A percentile compares a stretch with the other conserved stretches of the same genome.
These are phyloP conservation scores for Nephelium lappaceum DNA, from an alignment of 345 rosid genomes.

Conservation along the genomic window DNA sequence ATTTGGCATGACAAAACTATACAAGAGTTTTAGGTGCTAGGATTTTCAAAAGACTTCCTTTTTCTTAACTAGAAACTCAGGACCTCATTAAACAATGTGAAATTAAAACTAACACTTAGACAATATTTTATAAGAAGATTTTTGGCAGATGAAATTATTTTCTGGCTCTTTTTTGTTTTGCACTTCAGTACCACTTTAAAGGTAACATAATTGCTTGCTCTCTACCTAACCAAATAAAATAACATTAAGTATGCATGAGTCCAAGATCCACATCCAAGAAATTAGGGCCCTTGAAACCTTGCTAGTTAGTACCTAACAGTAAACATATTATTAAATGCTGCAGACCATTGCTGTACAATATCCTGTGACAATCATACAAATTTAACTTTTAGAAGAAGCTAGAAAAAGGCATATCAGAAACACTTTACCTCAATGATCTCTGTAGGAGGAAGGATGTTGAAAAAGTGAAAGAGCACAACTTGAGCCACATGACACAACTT, in stretches of 20 bases:
- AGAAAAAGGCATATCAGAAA: too few relatives aligned
- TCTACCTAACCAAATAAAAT: not conserved
- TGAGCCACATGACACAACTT: too few relatives aligned
- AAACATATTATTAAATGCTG: too few relatives aligned
- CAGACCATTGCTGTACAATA: too few relatives aligned
- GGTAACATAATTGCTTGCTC: not conserved
- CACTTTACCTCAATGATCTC: too few relatives aligned
- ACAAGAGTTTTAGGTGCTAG: not conserved
- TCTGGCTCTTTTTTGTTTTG: not conserved
- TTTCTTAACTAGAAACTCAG: not conserved
- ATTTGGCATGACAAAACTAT: not conserved
- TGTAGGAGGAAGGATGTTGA: too few relatives aligned
- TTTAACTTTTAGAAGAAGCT: too few relatives aligned
- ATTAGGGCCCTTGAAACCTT: not conserved
- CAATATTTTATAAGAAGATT: not conserved
- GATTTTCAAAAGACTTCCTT: not conserved
- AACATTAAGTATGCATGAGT: not conserved
- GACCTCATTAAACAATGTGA: not conserved
- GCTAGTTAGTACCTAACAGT: slow-evolving; percentile 2
- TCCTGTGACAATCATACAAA: too few relatives aligned
- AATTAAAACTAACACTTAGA: not conserved
- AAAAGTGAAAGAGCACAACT: too few relatives aligned
- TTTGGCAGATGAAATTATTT: not conserved
- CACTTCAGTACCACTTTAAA: too few relatives aligned
- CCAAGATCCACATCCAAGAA: not conserved